Evolutionary conservation across 2,329 filamentous ascomycete species (phyloP).

Genomic region (Exserohilum rostratum): DNA sequence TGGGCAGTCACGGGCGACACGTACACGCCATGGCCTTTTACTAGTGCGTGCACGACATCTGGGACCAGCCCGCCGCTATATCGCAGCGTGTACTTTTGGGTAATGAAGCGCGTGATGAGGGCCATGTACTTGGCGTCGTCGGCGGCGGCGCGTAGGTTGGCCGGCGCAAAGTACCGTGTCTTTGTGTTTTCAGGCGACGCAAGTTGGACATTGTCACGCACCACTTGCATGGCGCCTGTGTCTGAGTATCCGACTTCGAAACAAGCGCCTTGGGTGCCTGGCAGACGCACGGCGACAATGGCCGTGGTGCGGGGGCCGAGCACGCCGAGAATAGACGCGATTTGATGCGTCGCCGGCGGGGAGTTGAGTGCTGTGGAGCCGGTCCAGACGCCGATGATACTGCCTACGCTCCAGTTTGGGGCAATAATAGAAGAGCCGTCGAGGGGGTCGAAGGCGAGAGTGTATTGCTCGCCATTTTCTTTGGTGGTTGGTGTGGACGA

Average conservation of each 20-base stretch:
- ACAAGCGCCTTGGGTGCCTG: slow-evolving; percentile 49
- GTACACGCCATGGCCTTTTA: slow-evolving; percentile 68
- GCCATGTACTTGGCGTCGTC: slow-evolving; percentile 58
- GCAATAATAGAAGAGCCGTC: slow-evolving; percentile 66
- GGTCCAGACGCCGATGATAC: slow-evolving; percentile 65
- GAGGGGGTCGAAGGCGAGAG: slow-evolving; percentile 67
- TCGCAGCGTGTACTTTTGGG: slow-evolving; percentile 63
- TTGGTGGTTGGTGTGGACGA: background rate
- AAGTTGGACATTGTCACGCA: slow-evolving; percentile 41
- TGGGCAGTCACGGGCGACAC: slow-evolving; percentile 61
- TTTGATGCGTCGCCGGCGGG: slow-evolving; percentile 27
- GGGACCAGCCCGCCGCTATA: slow-evolving; percentile 68
- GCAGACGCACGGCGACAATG: slow-evolving; percentile 60
- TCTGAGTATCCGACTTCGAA: slow-evolving; percentile 59
- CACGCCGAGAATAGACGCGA: slow-evolving; percentile 44
- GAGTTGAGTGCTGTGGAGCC: slow-evolving; percentile 33
- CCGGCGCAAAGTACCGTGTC: slow-evolving; percentile 66
- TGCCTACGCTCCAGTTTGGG: slow-evolving; percentile 53
- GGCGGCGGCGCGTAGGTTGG: slow-evolving; percentile 64
- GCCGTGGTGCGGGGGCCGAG: slow-evolving; percentile 50
- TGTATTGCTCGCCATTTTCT: slow-evolving; percentile 51
- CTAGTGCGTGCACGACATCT: slow-evolving; percentile 64
- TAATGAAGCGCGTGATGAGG: slow-evolving; percentile 52
- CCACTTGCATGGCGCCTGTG: slow-evolving; percentile 48
- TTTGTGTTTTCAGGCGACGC: slow-evolving; percentile 37